A percentile compares a stretch with the other conserved stretches of the same genome.
Evolutionary conservation across 2,329 filamentous ascomycete species (phyloP).

Genomic region (Acephala macrosclerotiorum): DNA sequence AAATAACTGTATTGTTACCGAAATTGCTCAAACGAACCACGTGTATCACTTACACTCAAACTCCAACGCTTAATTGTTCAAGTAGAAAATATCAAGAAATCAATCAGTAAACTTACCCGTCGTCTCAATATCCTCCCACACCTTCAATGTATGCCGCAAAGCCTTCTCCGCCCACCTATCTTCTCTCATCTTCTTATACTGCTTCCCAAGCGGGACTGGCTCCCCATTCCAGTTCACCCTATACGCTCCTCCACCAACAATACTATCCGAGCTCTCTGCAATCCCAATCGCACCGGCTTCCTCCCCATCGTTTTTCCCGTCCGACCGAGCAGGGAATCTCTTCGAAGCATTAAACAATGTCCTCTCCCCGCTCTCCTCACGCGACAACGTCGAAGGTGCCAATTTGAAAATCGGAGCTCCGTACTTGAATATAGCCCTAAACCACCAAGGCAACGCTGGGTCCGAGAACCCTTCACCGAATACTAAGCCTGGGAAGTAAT

Average conservation of each 20-base stretch:
- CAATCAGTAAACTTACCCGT: conserved; percentile 41
- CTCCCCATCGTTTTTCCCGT: not conserved
- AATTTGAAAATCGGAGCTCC: conserved; percentile 38
- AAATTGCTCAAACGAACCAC: not conserved
- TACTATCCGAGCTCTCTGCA: conserved; percentile 32
- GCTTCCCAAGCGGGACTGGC: conserved; percentile 22
- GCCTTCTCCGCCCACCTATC: conserved; percentile 34
- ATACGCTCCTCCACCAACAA: conserved; percentile 41
- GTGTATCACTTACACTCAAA: not conserved
- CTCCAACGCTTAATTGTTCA: not conserved
- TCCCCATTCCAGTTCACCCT: conserved; percentile 33
- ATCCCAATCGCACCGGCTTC: conserved; percentile 15
- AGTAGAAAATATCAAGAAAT: not conserved
- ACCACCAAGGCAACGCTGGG: conserved; percentile 42
- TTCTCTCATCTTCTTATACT: conserved; percentile 32
- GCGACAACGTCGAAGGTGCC: conserved; percentile 36
- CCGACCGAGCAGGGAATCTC: conserved; percentile 32
- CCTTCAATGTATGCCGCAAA: conserved; percentile 36
- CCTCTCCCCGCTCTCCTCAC: conserved; percentile 42
- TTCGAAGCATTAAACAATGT: conserved; percentile 39
- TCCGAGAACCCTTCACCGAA: conserved; percentile 41
- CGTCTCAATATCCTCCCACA: conserved; percentile 36
- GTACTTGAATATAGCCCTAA: conserved; percentile 40
- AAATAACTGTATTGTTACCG: not conserved
- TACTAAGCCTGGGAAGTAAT: conserved; percentile 47